A percentile compares a stretch with the other conserved stretches of the same genome.
These are phyloP conservation scores for Stephania yunnanensis DNA, from an alignment of 164 flowering plant genomes.

Conservation along the genomic window DNA sequence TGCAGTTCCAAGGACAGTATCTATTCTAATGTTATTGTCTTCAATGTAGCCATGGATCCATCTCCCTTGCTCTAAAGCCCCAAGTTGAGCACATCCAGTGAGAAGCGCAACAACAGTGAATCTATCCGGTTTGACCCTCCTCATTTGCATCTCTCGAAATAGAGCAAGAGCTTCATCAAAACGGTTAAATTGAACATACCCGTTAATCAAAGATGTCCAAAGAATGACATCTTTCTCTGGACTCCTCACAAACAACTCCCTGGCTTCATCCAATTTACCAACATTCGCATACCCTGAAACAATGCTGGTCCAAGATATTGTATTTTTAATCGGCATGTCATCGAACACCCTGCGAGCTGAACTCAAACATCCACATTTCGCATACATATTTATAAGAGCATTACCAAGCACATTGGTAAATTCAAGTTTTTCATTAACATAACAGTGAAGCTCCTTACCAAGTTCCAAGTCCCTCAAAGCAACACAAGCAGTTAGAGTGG, in stretches of 20 bases:
- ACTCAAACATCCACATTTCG: conserved; percentile 55
- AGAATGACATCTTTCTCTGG: conserved; percentile 57
- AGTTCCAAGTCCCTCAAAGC: conserved; percentile 52
- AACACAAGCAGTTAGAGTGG: conserved; percentile 64
- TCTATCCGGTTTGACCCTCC: conserved; percentile 51
- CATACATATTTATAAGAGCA: conserved; percentile 66
- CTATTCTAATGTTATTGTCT: conserved; percentile 37
- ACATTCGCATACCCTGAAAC: conserved; percentile 56
- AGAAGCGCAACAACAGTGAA: conserved; percentile 57
- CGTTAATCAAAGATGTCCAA: conserved; percentile 92
- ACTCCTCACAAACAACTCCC: conserved; percentile 56
- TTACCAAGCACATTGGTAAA: conserved; percentile 48
- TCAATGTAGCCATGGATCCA: conserved; percentile 67
- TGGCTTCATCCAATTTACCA: conserved; percentile 61
- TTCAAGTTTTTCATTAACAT: conserved; percentile 31
- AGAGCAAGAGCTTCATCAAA: conserved; percentile 62
- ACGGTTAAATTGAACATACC: conserved; percentile 62
- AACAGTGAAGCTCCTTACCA: conserved; percentile 55
- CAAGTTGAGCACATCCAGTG: conserved; percentile 70
- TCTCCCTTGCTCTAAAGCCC: conserved; percentile 80
- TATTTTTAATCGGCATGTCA: conserved; percentile 46
- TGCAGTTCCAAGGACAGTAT: conserved; percentile 65
- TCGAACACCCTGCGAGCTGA: conserved; percentile 44
- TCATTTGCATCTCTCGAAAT: conserved; percentile 60
- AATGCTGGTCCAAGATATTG: conserved; percentile 74